Base-by-base conservation (phyloP, 208 protist species). In the Trypanosoma vivax region DNA sequence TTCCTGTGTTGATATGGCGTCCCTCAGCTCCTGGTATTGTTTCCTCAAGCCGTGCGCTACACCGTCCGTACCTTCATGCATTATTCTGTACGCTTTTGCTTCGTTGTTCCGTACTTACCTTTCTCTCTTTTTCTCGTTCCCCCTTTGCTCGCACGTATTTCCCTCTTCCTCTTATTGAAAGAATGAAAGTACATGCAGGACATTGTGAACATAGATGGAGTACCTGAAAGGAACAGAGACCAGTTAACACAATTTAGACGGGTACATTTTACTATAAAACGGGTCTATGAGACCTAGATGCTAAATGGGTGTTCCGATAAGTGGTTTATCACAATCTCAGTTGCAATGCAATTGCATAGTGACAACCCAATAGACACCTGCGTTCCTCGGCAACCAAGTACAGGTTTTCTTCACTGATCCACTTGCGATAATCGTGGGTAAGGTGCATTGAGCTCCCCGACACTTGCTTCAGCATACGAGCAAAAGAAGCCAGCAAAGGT, bases 391-490 rank as follows among this genome's bases (percentile, higher is more conserved):
- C 72, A 25, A 88, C 47, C 25, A 70, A 77, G 60, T 84, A 91
- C 27, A 74, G 52, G 56, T 64, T 46, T 62, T 75, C 70, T 49
- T 91, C 74, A n/a, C 53, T 37, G 19, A 91, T 76, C 80, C 83
- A 91, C n/a, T 50, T 47, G 21, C 76, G 63, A 54, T 92, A 92
- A 27, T 92, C 71, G 51, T 89, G 84, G 6, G 64, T 80, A 19
- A 88, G 62, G 33, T 54, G 71, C 84, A 89, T 87, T 40, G 63
- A 83, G 39, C 84, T 92, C 37, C 68, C 56, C 27, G 78, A 79
- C 13, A 52, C 25, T 18, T 48, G 53, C 58, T 77, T 79, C 53
- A 88, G 87, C 77, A 65, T 81, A 2, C 63, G 68, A 50, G 65
- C 54, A 3, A 73, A 30, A 7, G 50, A 61, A 18, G 40, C 52